Evolutionary conservation across 1,139 yeast species (phyloP), one percentile per base, ranked within the genome.

Genomic region (Blastobotrys apis): DNA sequence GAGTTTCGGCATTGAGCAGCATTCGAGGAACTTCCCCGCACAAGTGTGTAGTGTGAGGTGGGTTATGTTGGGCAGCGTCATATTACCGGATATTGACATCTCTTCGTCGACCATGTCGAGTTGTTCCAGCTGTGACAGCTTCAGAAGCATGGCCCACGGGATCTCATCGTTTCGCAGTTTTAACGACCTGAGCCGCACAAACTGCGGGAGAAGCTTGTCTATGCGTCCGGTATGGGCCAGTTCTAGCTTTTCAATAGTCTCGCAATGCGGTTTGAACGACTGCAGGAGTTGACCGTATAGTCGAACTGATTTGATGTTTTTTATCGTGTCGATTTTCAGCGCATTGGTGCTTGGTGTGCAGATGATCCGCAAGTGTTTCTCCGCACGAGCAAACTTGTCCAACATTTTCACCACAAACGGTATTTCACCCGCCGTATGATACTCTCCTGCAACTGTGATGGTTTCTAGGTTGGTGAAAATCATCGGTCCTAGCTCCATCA

Each of bases 1-100:
- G 21, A 32, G 15, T n/a, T 5, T 5, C 8, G 21, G 21, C 9
- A 32, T 8, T 17, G 35, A 15, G 22, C 35, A 32, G 22, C 35
- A 32, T 6, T 32, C 35, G 12, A 32, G 22, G 20, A 32, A 32
- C 35, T 32, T 32, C 17, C 35, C 35, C 19, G 21, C 5, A n/a
- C 35, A 32, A 5, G 35, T 32, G 17, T 32, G 35, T 6, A 32
- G 8, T 15, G 22, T 32, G n/a, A 32, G 22, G 22, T 17, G 12
- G 8, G 35, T 16, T 19, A 32, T 9, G 12, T 9, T 9, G 13
- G 5, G 5, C n/a, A 17, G 21, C 17, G 5, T n/a, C 8, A 13
- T 10, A 15, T 17, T 17, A 6, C 35, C 21, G 22, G 12, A 19
- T 9, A 32, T 32, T 12, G 5, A 5, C 12, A n/a, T 15, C 17